Conservation (phyloP, 257 asterid genomes). For the Plantago elongata region DNA sequence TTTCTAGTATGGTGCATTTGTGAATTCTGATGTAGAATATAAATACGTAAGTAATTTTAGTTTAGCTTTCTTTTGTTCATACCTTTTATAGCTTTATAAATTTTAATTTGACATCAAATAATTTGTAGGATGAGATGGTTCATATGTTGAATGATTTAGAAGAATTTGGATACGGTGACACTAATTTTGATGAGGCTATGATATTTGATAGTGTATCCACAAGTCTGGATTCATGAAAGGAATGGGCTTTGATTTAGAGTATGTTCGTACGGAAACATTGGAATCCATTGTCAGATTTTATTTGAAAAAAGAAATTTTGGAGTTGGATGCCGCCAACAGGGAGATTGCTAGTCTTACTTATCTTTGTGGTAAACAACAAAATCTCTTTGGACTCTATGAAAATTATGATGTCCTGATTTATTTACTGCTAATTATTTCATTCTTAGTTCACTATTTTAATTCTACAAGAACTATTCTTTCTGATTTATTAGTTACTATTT, state of each 20-base stretch:
- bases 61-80: too few relatives aligned
- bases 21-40: background rate
- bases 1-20: background rate
- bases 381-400: too few relatives aligned
- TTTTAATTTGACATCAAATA: too few relatives aligned
- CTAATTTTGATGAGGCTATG: background rate
- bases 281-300: background rate
- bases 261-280: background rate
- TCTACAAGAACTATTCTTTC: too few relatives aligned
- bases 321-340: background rate
- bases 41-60: background rate
- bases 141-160: background rate
- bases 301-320: background rate
- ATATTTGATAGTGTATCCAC: background rate
- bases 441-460: too few relatives aligned
- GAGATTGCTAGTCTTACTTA: background rate
- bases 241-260: conserved; percentile 4
- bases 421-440: too few relatives aligned
- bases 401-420: too few relatives aligned
- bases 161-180: background rate
- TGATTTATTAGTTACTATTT: too few relatives aligned
- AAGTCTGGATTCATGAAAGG: conserved; percentile 5
- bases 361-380: background rate
- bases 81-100: too few relatives aligned
- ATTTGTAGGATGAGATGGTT: background rate